A percentile compares a stretch with the other conserved stretches of the same genome.
phyloP scores from a whole-genome alignment of 805 yeast genomes.

The Ascoidea asiatica region DNA sequence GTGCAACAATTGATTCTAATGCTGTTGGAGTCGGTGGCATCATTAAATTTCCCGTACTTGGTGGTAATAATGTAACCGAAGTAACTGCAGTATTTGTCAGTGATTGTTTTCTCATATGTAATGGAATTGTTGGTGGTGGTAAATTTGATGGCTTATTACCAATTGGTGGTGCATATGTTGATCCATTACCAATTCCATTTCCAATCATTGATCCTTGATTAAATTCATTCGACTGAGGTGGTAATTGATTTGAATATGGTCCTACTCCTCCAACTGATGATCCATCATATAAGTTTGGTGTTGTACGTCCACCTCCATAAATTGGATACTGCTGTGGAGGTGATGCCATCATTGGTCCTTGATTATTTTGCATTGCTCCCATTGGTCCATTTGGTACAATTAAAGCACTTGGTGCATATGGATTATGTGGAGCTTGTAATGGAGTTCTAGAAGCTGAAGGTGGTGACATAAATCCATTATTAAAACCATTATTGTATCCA shows the following conservation, averaged over 20 bases:
- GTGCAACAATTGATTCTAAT: conserved; percentile 15
- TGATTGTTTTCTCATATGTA: background rate
- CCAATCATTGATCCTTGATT: background rate
- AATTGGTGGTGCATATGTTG: conserved; percentile 18
- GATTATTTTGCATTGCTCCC: background rate
- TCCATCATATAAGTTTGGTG: too few species aligned
- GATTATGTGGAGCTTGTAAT: conserved; percentile 15
- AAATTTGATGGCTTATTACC: conserved; percentile 28
- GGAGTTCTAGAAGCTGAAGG: conserved; percentile 2
- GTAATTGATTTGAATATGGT: too few species aligned
- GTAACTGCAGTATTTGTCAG: too few species aligned
- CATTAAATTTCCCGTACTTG: conserved; percentile 5
- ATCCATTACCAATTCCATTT: conserved; percentile 1
- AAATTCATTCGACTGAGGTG: background rate
- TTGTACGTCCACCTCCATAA: background rate
- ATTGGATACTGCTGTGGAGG: too few species aligned
- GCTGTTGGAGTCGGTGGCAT: conserved; percentile 12
- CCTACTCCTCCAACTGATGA: too few species aligned
- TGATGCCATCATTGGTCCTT: too few species aligned
- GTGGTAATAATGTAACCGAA: conserved; percentile 13
- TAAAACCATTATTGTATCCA: background rate
- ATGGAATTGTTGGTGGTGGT: conserved; percentile 12
- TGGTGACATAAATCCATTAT: conserved; percentile 2
- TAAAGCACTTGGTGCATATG: conserved; percentile 18
- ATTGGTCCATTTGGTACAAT: conserved; percentile 13